Base-by-base conservation (phyloP, 352 stramenopile genomes). In the Globisporangium splendens region DNA sequence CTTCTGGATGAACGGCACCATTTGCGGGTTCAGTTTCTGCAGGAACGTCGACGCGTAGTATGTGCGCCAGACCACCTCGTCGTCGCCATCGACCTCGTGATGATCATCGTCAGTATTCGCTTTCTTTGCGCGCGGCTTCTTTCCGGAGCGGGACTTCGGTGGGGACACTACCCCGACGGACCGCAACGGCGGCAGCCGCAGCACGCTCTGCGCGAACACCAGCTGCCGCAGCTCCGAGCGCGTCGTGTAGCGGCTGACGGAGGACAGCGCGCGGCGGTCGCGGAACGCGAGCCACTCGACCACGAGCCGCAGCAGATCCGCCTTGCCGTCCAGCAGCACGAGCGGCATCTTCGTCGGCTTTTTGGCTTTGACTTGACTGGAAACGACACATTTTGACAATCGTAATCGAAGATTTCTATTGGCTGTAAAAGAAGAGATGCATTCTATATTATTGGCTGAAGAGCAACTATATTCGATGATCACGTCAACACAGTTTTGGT, bases 21-120 rank as follows among this genome's bases (percentile, higher is more conserved):
- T 63, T 18, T 77, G 46, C 14, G 68, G 60, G 24, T 58, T 53
- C 60, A 75, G 72, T 10, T 52, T 54, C 17, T 46, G 53, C 52
- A 79, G 44, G 50, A 79, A 83, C 39, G 60, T 70, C 49, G 64
- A 53, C 8, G 59, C 68, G 39, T 75, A 78, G 63, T 77, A 79
- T 15, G 20, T 49, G 55, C 46, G 57, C 50, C 59, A 66, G 0
- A 38, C 28, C 4, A 17, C 18, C 1, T 61, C 15, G 17, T 53
- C 54, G 21, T 59, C 44, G 43, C 54, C 24, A 53, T 42, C 8
- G 24, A 15, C 8, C 48, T 53, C 28, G 28, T 53, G 15, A 18
- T 3, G 13, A 38, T 17, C 11, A 12, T 31, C 8, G 1, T 44
- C 2, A 31, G 24, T 6, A 5, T 20, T 38, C 14, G 20, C 46